A percentile compares a stretch with the other conserved stretches of the same genome.
Conservation (phyloP, 352 stramenopile species). For the Pythium oligandrum region DNA sequence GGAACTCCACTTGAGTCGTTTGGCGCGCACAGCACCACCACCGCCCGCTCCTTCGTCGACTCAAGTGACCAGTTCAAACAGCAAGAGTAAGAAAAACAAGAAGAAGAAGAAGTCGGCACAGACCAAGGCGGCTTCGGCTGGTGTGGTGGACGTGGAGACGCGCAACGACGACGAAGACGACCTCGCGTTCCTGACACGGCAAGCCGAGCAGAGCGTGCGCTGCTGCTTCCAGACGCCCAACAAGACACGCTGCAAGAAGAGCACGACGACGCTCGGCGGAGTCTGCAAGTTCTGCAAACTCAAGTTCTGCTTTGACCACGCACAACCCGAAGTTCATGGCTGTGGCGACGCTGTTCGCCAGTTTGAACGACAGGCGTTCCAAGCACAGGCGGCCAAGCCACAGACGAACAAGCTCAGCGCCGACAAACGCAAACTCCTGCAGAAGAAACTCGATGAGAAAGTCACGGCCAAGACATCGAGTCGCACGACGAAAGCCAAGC, state of each 20-base stretch:
- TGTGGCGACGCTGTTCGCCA: constrained; percentile 62
- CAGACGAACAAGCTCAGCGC: constrained; percentile 22
- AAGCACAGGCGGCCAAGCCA: constrained; percentile 24
- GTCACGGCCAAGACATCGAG: constrained; percentile 42
- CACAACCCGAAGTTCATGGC: constrained; percentile 68
- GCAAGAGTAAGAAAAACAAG: constrained; percentile 32
- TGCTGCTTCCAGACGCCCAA: constrained; percentile 44
- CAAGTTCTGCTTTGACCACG: constrained; percentile 82
- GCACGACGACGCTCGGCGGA: constrained; percentile 45
- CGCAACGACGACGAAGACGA: constrained; percentile 54
- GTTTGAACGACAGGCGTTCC: constrained; percentile 52
- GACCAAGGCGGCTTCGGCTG: constrained; percentile 3
- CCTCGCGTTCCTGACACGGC: constrained; percentile 61
- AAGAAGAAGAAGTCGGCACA: constrained; percentile 50
- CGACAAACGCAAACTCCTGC: constrained; percentile 60
- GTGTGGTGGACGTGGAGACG: constrained; percentile 21
- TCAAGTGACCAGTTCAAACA: constrained; percentile 2
- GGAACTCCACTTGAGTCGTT: constrained; percentile 54
- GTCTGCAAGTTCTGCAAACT: constrained; percentile 83
- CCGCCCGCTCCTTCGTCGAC: constrained; percentile 8
- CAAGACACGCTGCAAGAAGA: constrained; percentile 51
- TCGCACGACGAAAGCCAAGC: constrained; percentile 39
- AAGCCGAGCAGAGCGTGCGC: constrained; percentile 42
- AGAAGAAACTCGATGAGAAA: constrained; percentile 69
- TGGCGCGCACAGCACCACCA: constrained; percentile 34